phyloP scores from a whole-genome alignment of 805 yeast species.

The Tanozyma kutaoensis region DNA sequence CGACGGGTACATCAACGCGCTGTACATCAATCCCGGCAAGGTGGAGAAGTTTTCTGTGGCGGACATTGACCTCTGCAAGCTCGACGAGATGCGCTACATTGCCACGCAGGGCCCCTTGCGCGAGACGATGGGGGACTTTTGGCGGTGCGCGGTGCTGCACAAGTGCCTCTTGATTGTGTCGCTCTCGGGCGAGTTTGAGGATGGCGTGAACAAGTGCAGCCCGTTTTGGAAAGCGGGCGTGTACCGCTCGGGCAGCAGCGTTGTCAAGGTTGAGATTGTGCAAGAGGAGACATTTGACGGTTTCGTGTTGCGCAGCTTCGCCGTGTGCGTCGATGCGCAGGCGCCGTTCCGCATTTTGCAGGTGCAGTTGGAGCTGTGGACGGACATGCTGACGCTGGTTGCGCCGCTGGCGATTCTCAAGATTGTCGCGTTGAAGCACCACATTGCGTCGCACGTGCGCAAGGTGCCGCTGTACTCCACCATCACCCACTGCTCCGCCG shows the following conservation, averaged over 20 bases:
- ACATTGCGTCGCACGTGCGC: conserved; percentile 9
- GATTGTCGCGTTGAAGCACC: conserved; percentile 19
- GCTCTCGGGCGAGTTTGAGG: conserved; percentile 64
- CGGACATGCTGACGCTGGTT: conserved; percentile 59
- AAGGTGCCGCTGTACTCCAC: conserved; percentile 19
- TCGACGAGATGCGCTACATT: conserved; percentile 31
- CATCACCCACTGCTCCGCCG: background rate
- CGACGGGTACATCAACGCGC: conserved; percentile 27
- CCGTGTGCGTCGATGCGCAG: conserved; percentile 3
- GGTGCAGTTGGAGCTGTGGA: conserved; percentile 72
- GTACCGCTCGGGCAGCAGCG: conserved; percentile 21
- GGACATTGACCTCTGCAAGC: background rate
- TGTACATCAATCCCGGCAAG: conserved; percentile 11
- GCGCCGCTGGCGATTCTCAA: conserved; percentile 44
- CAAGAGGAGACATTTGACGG: conserved; percentile 4
- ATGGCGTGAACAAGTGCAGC: conserved; percentile 64
- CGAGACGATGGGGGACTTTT: conserved; percentile 70
- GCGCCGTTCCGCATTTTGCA: conserved; percentile 34
- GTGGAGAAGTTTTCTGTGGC: background rate
- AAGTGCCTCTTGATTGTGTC: conserved; percentile 56
- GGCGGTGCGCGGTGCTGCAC: conserved; percentile 62
- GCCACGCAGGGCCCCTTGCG: conserved; percentile 85
- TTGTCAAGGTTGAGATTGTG: conserved; percentile 15
- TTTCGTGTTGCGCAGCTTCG: conserved; percentile 6
- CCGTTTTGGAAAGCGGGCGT: conserved; percentile 64